Evolutionary conservation across 148 eudicot genomes (phyloP).

Genomic region (Camellia granthamiana): DNA sequence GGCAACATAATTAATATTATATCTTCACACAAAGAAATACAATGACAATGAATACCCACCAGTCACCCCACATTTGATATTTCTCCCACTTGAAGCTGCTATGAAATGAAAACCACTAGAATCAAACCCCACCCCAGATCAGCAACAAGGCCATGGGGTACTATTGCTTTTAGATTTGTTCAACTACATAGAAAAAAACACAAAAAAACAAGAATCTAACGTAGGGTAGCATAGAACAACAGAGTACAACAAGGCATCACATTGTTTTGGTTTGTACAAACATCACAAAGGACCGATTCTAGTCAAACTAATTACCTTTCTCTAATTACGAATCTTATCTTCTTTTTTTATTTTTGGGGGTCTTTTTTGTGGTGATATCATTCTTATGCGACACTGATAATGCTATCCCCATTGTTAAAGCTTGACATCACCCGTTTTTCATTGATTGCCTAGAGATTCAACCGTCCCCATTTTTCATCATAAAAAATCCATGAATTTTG

Average conservation of each 20-base stretch:
- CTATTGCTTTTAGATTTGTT: background rate
- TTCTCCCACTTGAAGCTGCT: background rate
- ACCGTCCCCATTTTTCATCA: too few species aligned
- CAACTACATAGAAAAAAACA: background rate
- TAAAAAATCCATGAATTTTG: too few species aligned
- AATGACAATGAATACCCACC: background rate
- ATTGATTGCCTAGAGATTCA: too few species aligned
- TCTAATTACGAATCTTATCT: slow-evolving; percentile 10
- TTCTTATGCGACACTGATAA: slow-evolving; percentile 47
- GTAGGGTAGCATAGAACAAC: slow-evolving; percentile 11
- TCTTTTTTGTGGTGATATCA: background rate
- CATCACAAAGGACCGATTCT: slow-evolving; percentile 13
- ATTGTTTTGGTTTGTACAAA: slow-evolving; percentile 31
- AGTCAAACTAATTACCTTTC: slow-evolving; percentile 27
- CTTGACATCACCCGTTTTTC: slow-evolving; percentile 23
- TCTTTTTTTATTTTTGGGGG: background rate
- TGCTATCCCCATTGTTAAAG: slow-evolving; percentile 44
- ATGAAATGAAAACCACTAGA: background rate
- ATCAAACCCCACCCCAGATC: background rate
- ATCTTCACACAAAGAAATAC: background rate
- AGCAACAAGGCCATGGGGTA: background rate
- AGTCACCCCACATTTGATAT: background rate
- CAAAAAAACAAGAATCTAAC: slow-evolving; percentile 21
- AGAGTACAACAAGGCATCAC: slow-evolving; percentile 26
- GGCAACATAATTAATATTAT: background rate